Evolutionary conservation across 805 yeast genomes (phyloP).

Genomic region (Wickerhamomyces rabaulensis): DNA sequence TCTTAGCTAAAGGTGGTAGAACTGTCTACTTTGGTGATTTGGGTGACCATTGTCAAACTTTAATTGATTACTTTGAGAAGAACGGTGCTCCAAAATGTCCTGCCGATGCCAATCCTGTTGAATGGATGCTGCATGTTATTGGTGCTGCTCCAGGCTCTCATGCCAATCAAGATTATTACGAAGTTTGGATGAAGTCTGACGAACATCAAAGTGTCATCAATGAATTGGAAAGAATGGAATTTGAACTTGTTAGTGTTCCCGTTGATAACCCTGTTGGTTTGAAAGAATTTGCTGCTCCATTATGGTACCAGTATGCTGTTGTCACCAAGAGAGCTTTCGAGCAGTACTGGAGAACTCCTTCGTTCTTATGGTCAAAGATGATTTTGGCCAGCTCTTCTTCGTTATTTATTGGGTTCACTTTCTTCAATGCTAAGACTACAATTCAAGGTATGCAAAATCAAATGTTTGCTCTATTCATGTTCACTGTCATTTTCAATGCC

Average conservation of each 20-base stretch:
- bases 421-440: slow-evolving; percentile 61
- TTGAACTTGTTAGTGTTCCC: slow-evolving; percentile 42
- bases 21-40: slow-evolving; percentile 74
- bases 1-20: slow-evolving; percentile 65
- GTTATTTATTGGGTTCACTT: slow-evolving; percentile 70
- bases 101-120: slow-evolving; percentile 71
- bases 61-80: slow-evolving; percentile 61
- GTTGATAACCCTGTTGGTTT: slow-evolving; percentile 27
- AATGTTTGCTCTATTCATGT: slow-evolving; percentile 74
- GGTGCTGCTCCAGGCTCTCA: slow-evolving; percentile 82
- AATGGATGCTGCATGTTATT: slow-evolving; percentile 87
- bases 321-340: slow-evolving; percentile 52
- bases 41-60: slow-evolving; percentile 51
- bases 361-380: slow-evolving; percentile 55
- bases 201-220: slow-evolving; percentile 54
- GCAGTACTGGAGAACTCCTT: slow-evolving; percentile 66
- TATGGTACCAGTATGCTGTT: slow-evolving; percentile 34
- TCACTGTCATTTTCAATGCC: slow-evolving; percentile 49
- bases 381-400: slow-evolving; percentile 47
- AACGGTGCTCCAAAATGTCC: slow-evolving; percentile 68
- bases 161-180: slow-evolving; percentile 65
- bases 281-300: slow-evolving; percentile 41
- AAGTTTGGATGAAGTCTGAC: slow-evolving; percentile 70
- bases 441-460: slow-evolving; percentile 76
- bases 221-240: slow-evolving; percentile 63